phyloP scores from a whole-genome alignment of 139 green algal genomes.

The Asterochloris sp. region DNA sequence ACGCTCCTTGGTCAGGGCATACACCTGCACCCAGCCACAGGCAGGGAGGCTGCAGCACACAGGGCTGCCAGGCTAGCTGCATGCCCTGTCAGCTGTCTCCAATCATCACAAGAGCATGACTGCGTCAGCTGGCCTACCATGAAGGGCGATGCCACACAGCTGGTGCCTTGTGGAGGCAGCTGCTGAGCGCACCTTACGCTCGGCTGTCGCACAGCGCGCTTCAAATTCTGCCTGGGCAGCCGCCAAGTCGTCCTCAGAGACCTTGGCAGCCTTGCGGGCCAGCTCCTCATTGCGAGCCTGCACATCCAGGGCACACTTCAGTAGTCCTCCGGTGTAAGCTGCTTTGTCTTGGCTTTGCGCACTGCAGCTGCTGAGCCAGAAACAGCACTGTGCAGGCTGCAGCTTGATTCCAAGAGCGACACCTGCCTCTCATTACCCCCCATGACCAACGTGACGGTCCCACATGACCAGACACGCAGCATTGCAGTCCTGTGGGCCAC shows the following conservation, averaged over 20 bases:
- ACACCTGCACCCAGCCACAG: constrained; percentile 31
- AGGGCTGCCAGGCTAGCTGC: too few species aligned
- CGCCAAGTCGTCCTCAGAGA: constrained; percentile 55
- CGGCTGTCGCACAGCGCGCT: constrained; percentile 34
- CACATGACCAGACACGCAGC: too few species aligned
- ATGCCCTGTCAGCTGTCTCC: too few species aligned
- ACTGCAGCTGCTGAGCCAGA: neutral
- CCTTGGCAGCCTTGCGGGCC: constrained; percentile 36
- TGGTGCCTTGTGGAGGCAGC: too few species aligned
- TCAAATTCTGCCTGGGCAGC: constrained; percentile 55
- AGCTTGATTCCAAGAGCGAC: too few species aligned
- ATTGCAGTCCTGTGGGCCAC: too few species aligned
- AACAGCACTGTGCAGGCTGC: neutral
- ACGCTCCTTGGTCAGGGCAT: constrained; percentile 89
- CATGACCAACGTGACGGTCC: too few species aligned
- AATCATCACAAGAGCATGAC: too few species aligned
- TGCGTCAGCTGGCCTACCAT: too few species aligned
- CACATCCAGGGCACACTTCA: neutral
- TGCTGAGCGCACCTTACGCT: constrained; percentile 36
- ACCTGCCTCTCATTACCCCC: too few species aligned
- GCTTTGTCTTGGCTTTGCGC: neutral
- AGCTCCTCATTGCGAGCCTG: constrained; percentile 73
- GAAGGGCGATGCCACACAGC: too few species aligned
- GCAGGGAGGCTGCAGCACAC: too few species aligned
- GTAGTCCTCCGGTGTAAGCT: neutral